These are phyloP conservation scores for Laguncularia racemosa DNA, from an alignment of 345 rosid species.

Conservation along the genomic window DNA sequence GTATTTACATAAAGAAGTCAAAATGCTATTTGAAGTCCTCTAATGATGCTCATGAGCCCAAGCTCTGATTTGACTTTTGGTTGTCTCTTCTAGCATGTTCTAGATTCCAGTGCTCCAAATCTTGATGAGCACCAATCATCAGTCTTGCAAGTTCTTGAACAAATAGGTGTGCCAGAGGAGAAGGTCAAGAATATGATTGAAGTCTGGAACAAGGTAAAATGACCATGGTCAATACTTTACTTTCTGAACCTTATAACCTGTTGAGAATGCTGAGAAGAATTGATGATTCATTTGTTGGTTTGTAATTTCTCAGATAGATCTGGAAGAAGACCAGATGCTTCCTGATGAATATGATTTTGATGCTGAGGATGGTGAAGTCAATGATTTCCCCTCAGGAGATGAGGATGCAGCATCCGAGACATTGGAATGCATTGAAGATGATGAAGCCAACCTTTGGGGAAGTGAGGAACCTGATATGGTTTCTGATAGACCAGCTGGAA, in stretches of 20 bases:
- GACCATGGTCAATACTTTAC: neutral
- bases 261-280: neutral
- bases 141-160: conserved; percentile 74
- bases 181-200: conserved; percentile 79
- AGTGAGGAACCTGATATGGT: conserved; percentile 11
- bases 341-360: conserved; percentile 21
- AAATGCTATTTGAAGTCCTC: too few species aligned
- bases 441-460: conserved; percentile 8
- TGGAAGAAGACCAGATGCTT: conserved; percentile 31
- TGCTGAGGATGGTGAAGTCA: conserved; percentile 20
- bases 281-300: too few species aligned
- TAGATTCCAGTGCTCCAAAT: conserved; percentile 87
- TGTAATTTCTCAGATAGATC: conserved; percentile 52
- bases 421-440: neutral
- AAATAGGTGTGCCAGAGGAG: conserved; percentile 86
- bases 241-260: conserved; percentile 6
- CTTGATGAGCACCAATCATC: conserved; percentile 84
- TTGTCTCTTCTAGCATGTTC: conserved; percentile 53
- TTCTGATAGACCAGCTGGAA: conserved; percentile 7
- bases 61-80: too few species aligned
- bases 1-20: too few species aligned
- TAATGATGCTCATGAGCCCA: too few species aligned
- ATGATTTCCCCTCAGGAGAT: conserved; percentile 20
- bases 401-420: neutral
- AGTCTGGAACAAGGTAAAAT: conserved; percentile 86